phyloP scores from a whole-genome alignment of 495 filamentous ascomycete genomes.

The Lepraria neglecta region DNA sequence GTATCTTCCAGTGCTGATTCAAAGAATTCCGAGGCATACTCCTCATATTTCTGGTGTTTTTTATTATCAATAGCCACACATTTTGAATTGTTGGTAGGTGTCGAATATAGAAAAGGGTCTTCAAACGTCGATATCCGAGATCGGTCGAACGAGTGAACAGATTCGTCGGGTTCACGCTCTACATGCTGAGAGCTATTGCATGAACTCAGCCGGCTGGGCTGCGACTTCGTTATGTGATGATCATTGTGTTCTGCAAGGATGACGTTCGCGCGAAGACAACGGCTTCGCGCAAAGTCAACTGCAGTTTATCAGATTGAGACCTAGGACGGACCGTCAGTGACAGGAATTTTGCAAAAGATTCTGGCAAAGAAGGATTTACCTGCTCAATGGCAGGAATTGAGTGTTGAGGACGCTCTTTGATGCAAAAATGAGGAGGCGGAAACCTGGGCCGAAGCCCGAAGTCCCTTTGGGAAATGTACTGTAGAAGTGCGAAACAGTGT shows the following conservation, averaged over 20 bases:
- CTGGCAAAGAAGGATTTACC: background rate
- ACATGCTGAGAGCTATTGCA: conserved; percentile 2
- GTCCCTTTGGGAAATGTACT: background rate
- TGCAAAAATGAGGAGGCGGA: background rate
- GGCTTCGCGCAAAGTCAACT: conserved; percentile 13
- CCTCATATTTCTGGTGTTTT: too few relatives aligned
- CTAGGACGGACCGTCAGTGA: background rate
- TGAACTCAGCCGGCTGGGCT: background rate
- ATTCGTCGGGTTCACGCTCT: background rate
- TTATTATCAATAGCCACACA: too few relatives aligned
- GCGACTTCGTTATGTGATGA: conserved; percentile 14
- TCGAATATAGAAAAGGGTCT: conserved; percentile 1
- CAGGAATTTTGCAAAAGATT: background rate
- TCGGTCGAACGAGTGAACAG: conserved; percentile 17
- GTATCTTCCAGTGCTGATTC: background rate
- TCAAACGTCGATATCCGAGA: conserved; percentile 10
- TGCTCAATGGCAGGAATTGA: background rate
- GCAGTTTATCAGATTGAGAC: background rate
- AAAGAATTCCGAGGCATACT: too few relatives aligned
- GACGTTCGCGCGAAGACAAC: conserved; percentile 12
- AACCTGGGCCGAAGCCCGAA: background rate
- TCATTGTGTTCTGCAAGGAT: conserved; percentile 8
- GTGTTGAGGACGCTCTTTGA: background rate
- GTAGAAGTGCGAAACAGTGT: background rate
- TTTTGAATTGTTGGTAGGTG: background rate